Evolutionary conservation across 2,329 filamentous ascomycete genomes (phyloP), one percentile per base, ranked within the genome.

Genomic region (Pseudocercospora eumusae): DNA sequence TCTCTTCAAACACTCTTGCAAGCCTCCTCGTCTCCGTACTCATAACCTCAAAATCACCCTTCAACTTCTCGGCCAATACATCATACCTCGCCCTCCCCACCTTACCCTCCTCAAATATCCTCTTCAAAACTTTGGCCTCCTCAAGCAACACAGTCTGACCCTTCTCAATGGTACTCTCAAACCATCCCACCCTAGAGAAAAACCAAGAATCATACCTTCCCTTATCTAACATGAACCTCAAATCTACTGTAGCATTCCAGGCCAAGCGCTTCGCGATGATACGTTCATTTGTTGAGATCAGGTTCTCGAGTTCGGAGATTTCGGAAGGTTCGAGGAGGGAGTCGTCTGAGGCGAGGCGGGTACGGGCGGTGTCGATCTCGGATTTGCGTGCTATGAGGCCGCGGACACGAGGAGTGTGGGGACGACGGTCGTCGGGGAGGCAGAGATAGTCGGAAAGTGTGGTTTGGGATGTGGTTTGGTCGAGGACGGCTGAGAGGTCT

Each of bases 221-320:
- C 6, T 66, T 65, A 23, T 73, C 70, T n/a, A 72, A 67, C 69
- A 73, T 70, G 5, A 60, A 47, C 10, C 66, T 56, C n/a, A 74
- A 50, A 52, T 71, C 67, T 5, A 56, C 23, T 1, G 70, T 69
- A 11, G 71, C 66, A 57, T 67, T 68, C 27, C 61, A 45, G 2
- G 69, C 71, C 10, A 73, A 66, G 21, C 62, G 63, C 9, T 66
- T 63, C 9, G 63, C 57, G 3, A 70, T 56, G 21, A 53, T 56
- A 44, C 67, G 66, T 25, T 69, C 61, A 18, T 66, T 61, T 21
- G 33, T 18, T 9, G 23, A 25, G 53, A 67, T 57, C 4, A 55
- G 47, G 11, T 57, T 33, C 11, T 63, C 10, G n/a, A 65, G 62
- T n/a, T 45, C 40, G 21, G 42, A 18, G 23, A 61, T 59, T 57